Conservation (phyloP, 768 basidiomycete species). For the Xanthoconium stramineum region DNA sequence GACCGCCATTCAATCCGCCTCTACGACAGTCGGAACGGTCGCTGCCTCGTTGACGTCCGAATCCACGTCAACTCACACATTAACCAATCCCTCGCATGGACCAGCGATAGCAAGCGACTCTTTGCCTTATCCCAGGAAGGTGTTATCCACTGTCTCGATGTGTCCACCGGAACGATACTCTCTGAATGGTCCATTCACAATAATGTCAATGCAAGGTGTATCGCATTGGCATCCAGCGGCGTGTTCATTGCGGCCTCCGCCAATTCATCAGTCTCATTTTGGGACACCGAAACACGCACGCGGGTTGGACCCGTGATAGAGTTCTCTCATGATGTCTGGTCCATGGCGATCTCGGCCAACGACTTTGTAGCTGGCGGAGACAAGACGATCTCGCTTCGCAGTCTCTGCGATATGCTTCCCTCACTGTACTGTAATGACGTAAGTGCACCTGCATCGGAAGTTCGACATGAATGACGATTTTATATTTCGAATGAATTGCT, state of each 20-base stretch:
- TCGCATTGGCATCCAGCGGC: background rate
- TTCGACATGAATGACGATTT: too few species aligned
- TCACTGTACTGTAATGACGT: background rate
- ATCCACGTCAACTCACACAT: background rate
- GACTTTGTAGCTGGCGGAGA: background rate
- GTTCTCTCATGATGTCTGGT: background rate
- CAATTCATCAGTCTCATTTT: background rate
- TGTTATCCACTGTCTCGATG: background rate
- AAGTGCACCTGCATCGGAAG: too few species aligned
- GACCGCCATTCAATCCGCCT: background rate
- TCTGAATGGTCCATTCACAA: background rate
- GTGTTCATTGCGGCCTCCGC: background rate
- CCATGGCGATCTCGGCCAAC: background rate
- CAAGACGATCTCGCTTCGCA: background rate
- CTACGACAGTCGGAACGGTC: background rate
- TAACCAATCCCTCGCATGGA: constrained; percentile 1
- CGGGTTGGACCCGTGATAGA: background rate
- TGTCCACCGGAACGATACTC: background rate
- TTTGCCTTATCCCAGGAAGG: background rate
- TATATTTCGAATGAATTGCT: too few species aligned
- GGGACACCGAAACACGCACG: background rate
- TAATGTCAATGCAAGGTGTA: background rate
- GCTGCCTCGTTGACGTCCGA: background rate
- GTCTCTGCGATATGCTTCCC: background rate
- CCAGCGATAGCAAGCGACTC: background rate